Evolutionary conservation across 805 yeast species (phyloP).

Genomic region (Nakazawaea holstii): DNA sequence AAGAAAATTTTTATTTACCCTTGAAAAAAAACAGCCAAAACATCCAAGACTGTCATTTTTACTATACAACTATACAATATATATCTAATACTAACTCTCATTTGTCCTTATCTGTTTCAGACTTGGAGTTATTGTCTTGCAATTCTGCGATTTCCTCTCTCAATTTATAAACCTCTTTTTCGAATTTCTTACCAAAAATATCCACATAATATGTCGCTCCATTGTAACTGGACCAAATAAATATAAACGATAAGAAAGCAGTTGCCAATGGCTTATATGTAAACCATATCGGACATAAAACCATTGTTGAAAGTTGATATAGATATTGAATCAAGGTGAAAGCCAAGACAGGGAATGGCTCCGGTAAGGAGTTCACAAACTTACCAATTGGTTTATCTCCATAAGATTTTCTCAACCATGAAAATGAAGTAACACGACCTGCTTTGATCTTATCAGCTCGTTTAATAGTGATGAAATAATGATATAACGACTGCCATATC

Average conservation of each 20-base stretch:
- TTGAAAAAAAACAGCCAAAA: no score
- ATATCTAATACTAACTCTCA: not conserved
- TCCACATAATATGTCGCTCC: conserved; percentile 96
- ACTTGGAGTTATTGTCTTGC: conserved; percentile 26
- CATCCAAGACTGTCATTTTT: no score
- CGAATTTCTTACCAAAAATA: conserved; percentile 83
- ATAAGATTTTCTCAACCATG: conserved; percentile 71
- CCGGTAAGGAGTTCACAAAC: conserved; percentile 78
- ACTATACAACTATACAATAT: no score
- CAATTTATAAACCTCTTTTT: conserved; percentile 73
- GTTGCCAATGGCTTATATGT: conserved; percentile 61
- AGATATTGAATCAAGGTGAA: conserved; percentile 83
- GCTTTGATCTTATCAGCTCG: conserved; percentile 75
- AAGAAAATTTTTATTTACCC: no score
- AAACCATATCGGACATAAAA: conserved; percentile 86
- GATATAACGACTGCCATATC: conserved; percentile 87
- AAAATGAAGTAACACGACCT: conserved; percentile 85
- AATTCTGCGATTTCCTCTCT: conserved; percentile 65
- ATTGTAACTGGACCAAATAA: conserved; percentile 75
- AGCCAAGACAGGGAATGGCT: conserved; percentile 79
- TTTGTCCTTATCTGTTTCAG: not conserved
- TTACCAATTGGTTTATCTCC: conserved; percentile 60
- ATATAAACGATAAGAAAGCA: conserved; percentile 64
- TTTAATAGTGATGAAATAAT: conserved; percentile 83
- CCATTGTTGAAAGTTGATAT: conserved; percentile 84